Conservation (phyloP, 148 eudicot genomes). For the Diospyros lotus region DNA sequence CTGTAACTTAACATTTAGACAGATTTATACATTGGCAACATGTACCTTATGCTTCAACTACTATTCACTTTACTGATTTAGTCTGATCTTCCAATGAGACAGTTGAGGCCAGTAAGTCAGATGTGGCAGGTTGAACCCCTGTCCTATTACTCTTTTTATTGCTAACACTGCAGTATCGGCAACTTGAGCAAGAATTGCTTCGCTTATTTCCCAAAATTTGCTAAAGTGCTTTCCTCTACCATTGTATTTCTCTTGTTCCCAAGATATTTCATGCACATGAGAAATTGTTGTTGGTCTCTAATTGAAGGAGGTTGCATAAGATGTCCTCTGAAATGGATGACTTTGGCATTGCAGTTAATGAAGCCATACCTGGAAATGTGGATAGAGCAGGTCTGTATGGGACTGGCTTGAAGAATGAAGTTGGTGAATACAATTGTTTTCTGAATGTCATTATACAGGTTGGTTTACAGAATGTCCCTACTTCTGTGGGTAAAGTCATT, state of each 20-base stretch:
- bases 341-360: conserved; percentile 27
- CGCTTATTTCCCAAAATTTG: conserved; percentile 1
- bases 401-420: conserved; percentile 80
- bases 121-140: neutral
- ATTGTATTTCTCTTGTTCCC: neutral
- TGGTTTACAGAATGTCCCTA: conserved; percentile 12
- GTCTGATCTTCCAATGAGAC: neutral
- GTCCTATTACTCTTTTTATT: neutral
- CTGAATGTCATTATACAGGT: conserved; percentile 98
- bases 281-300: conserved; percentile 39
- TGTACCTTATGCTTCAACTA: neutral
- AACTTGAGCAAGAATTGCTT: conserved; percentile 4
- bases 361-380: conserved; percentile 25
- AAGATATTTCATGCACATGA: conserved; percentile 59
- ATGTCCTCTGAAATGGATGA: conserved; percentile 26
- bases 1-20: neutral
- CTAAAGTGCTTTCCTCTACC: conserved; percentile 7
- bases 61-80: no score
- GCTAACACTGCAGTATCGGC: no score
- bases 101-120: neutral
- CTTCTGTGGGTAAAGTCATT: neutral
- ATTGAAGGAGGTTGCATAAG: conserved; percentile 24
- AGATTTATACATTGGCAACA: neutral
- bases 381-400: conserved; percentile 50
- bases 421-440: conserved; percentile 98